Evolutionary conservation across 2,329 filamentous ascomycete genomes (phyloP), one percentile per base, ranked within the genome.

Genomic region (Calcarisporium arbuscula): DNA sequence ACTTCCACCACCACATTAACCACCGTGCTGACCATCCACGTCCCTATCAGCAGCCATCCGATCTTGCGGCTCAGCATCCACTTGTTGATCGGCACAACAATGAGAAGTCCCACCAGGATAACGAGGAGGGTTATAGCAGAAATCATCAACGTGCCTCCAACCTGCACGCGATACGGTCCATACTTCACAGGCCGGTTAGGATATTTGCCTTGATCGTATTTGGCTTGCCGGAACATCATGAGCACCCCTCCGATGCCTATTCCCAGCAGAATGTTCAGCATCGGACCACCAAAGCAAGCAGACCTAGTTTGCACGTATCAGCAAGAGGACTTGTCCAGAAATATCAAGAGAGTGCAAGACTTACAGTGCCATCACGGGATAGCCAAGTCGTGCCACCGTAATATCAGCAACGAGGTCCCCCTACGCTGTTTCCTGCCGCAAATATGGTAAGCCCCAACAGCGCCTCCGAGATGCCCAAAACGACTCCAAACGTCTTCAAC

Each of bases 251-350:
- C 85, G 5, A 96, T 68, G n/a, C 92, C 92, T 34, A 98, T 89
- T 1, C 92, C 92, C 5, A 98, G 74, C 0, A 98, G 66, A 43
- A 98, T 98, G 50, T 98, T 98, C 26, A 98, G 74, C 87, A 98
- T 90, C 0, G 92, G 92, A 0, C 92, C 94, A n/a, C 92, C 92
- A 56, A 98, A 95, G 56, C 92, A 98, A 5, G 92, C 92, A 21
- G 85, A 89, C 26, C 73, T 77, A 42, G 7, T 3, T 10, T n/a
- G 29, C 16, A 27, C 22, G 3, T 14, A 15, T 22, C 18, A 30
- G 17, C 14, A 2, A 26, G n/a, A 19, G 12, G n/a, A 4, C 19
- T 19, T 32, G 15, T 37, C 36, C 19, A 14, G n/a, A 19, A 14
- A 27, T 20, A 8, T 9, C 8, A 18, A 7, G n/a, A 25, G 5